Evolutionary conservation across 176 grass and related monocot species (phyloP).

Genomic region (Cenchrus americanus): DNA sequence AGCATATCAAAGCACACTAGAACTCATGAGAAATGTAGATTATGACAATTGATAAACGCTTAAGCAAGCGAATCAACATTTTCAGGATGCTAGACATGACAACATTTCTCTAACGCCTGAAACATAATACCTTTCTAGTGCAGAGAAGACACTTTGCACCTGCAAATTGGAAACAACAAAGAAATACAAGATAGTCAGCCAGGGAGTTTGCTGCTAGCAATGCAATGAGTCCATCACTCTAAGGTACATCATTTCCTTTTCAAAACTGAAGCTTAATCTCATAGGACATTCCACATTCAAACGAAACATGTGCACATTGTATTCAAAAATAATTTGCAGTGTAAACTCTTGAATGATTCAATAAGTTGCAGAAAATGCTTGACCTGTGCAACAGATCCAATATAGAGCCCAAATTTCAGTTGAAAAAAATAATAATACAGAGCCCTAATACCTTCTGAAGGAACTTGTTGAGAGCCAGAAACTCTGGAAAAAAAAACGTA

Average conservation of each 20-base stretch:
- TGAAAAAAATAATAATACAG: slow-evolving; percentile 32
- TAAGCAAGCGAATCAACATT: background rate
- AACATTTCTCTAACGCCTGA: background rate
- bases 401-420: slow-evolving; percentile 43
- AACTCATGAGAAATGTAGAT: background rate
- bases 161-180: slow-evolving; percentile 42
- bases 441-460: slow-evolving; percentile 58
- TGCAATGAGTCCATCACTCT: background rate
- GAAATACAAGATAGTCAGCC: background rate
- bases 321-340: background rate
- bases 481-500: slow-evolving; percentile 58
- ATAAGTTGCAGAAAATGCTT: background rate
- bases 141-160: slow-evolving; percentile 74
- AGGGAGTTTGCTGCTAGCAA: background rate
- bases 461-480: slow-evolving; percentile 79
- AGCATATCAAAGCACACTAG: background rate
- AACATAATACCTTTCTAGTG: slow-evolving; percentile 62
- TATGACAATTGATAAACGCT: background rate
- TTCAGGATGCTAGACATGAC: background rate
- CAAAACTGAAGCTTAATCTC: background rate
- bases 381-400: background rate
- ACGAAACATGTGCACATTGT: background rate
- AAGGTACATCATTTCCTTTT: background rate
- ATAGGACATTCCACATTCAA: background rate
- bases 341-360: background rate